Percentiles rank a stretch among this genome's conserved stretches.
phyloP scores from a whole-genome alignment of 805 yeast species.

The Kazachstania viticola region DNA sequence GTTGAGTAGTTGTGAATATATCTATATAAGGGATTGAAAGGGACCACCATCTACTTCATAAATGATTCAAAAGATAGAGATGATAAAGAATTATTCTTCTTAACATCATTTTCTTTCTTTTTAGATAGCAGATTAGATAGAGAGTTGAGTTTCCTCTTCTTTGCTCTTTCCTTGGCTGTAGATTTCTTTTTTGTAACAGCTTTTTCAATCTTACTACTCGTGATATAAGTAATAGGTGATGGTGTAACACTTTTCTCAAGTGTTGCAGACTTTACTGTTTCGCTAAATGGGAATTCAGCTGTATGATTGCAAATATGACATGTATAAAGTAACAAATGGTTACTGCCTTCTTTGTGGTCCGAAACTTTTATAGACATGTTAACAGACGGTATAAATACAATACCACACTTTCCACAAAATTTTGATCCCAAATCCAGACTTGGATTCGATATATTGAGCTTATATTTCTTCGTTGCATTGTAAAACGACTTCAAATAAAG shows the following conservation, averaged over 20 bases:
- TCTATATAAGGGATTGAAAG: too few species aligned
- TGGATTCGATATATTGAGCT: conserved; percentile 15
- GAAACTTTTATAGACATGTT: conserved; percentile 7
- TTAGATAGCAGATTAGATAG: conserved; percentile 32
- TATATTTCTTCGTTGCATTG: conserved; percentile 21
- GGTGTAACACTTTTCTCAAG: too few species aligned
- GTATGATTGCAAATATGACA: neutral
- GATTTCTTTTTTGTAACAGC: neutral
- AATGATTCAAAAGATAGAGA: conserved; percentile 40
- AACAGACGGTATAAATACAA: conserved; percentile 22
- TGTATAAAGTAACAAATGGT: too few species aligned
- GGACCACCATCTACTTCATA: too few species aligned
- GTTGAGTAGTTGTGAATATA: too few species aligned
- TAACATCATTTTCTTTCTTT: conserved; percentile 31
- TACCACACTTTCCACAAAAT: conserved; percentile 24
- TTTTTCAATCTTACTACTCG: too few species aligned
- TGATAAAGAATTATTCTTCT: conserved; percentile 20
- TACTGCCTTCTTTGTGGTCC: neutral
- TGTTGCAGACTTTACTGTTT: neutral
- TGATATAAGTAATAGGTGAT: too few species aligned
- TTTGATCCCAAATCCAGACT: conserved; percentile 12
- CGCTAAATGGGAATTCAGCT: neutral
- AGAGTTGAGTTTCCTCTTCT: conserved; percentile 29
- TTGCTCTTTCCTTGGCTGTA: neutral
- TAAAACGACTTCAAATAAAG: conserved; percentile 22